phyloP scores from a whole-genome alignment of 352 stramenopile genomes.

The Globisporangium recalcitrans region DNA sequence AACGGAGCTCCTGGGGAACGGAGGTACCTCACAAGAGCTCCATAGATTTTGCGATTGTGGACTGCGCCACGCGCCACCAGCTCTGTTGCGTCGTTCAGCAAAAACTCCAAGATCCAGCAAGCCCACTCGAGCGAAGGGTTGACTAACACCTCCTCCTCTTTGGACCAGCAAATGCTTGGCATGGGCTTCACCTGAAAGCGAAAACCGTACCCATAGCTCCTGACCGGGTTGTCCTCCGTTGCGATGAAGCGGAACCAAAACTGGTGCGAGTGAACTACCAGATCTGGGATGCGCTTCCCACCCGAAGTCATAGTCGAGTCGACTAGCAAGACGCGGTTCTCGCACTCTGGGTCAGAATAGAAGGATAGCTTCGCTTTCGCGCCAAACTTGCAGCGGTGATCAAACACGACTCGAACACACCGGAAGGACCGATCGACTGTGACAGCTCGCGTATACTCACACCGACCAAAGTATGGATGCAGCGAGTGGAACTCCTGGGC shows the following conservation, averaged over 20 bases:
- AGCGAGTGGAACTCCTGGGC: slow-evolving; percentile 72
- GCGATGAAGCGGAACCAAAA: slow-evolving; percentile 83
- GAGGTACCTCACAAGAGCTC: slow-evolving; percentile 72
- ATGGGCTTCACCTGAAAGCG: slow-evolving; percentile 80
- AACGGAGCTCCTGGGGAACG: slow-evolving; percentile 73
- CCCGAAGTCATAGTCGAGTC: slow-evolving; percentile 37
- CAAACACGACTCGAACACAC: slow-evolving; percentile 75
- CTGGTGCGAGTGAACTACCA: slow-evolving; percentile 65
- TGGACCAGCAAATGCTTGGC: slow-evolving; percentile 74
- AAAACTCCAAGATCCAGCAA: slow-evolving; percentile 78
- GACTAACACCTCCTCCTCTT: slow-evolving; percentile 69
- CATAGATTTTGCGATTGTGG: slow-evolving; percentile 80
- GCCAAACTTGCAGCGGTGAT: slow-evolving; percentile 68
- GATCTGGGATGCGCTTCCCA: slow-evolving; percentile 42
- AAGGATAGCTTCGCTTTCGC: slow-evolving; percentile 69
- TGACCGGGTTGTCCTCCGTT: slow-evolving; percentile 52
- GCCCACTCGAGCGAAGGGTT: slow-evolving; percentile 82
- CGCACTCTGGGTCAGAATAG: slow-evolving; percentile 63
- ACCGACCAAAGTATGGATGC: slow-evolving; percentile 81
- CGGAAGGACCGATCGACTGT: slow-evolving; percentile 42
- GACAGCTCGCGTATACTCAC: slow-evolving; percentile 68
- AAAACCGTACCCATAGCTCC: slow-evolving; percentile 73
- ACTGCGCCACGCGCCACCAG: slow-evolving; percentile 61
- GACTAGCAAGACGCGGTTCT: slow-evolving; percentile 45
- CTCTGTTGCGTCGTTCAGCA: slow-evolving; percentile 72